These are phyloP conservation scores for Barnettozyma populi DNA, from an alignment of 805 yeast genomes.

Conservation along the genomic window DNA sequence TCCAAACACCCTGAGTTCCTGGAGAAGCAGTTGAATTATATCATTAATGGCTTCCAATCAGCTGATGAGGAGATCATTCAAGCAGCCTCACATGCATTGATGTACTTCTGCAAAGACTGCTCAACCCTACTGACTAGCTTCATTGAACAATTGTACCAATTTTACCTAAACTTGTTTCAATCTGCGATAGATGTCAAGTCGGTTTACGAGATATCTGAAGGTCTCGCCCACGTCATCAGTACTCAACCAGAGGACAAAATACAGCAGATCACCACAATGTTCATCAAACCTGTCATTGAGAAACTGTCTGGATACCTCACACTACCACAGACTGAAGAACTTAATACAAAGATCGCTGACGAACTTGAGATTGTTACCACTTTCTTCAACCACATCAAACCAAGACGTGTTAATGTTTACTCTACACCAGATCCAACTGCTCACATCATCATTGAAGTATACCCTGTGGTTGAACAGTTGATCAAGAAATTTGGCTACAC, in stretches of 20 bases:
- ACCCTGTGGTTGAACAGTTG: slow-evolving; percentile 51
- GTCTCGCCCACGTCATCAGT: slow-evolving; percentile 76
- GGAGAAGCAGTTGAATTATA: slow-evolving; percentile 78
- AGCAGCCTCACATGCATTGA: slow-evolving; percentile 90
- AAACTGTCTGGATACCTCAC: slow-evolving; percentile 31
- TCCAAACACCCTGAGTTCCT: slow-evolving; percentile 75
- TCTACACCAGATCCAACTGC: slow-evolving; percentile 43
- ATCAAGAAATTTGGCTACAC: slow-evolving; percentile 48
- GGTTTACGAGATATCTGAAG: slow-evolving; percentile 78
- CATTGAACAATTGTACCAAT: slow-evolving; percentile 67
- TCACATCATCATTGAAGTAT: slow-evolving; percentile 46
- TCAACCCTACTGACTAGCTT: slow-evolving; percentile 55
- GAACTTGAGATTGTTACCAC: slow-evolving; percentile 64
- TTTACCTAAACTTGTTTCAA: slow-evolving; percentile 51
- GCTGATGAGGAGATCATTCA: slow-evolving; percentile 45
- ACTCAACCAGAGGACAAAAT: slow-evolving; percentile 52
- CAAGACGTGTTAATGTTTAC: slow-evolving; percentile 26
- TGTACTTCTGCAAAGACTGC: slow-evolving; percentile 94
- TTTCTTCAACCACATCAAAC: slow-evolving; percentile 51
- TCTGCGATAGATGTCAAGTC: slow-evolving; percentile 59
- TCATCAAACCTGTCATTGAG: slow-evolving; percentile 60
- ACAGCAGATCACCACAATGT: slow-evolving; percentile 50
- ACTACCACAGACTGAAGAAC: slow-evolving; percentile 28
- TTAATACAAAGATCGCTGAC: slow-evolving; percentile 54
- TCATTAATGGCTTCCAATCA: slow-evolving; percentile 63